Conservation (phyloP, 148 eudicot species). For the Dianthus caryophyllus region DNA sequence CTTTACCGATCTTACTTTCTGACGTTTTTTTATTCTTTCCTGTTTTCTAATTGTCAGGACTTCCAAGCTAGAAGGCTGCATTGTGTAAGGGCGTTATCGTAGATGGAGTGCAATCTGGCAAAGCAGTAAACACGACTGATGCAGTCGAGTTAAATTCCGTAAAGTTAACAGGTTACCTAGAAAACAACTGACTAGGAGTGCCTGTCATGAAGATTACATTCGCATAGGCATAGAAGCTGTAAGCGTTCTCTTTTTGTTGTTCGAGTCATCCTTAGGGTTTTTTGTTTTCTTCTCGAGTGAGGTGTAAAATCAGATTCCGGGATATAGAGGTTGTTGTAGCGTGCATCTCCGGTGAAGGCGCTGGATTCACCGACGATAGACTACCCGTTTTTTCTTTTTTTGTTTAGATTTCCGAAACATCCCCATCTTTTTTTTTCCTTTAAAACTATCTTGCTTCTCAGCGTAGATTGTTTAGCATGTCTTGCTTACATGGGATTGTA, state of each 20-base stretch:
- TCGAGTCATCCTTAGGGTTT: slow-evolving; percentile 16
- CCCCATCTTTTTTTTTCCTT: neutral
- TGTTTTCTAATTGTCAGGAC: slow-evolving; percentile 24
- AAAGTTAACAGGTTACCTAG: slow-evolving; percentile 29
- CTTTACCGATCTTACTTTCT: neutral
- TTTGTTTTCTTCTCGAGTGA: slow-evolving; percentile 30
- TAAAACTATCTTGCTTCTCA: neutral
- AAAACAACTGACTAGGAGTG: slow-evolving; percentile 26
- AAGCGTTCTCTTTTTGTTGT: slow-evolving; percentile 34
- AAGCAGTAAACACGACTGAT: slow-evolving; percentile 24
- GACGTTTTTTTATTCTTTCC: neutral
- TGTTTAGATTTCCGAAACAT: neutral
- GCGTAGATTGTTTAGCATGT: slow-evolving; percentile 17
- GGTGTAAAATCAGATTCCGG: slow-evolving; percentile 32
- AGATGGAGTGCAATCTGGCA: slow-evolving; percentile 30
- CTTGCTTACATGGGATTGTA: slow-evolving; percentile 20
- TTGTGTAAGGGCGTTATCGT: slow-evolving; percentile 21
- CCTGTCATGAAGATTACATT: slow-evolving; percentile 25
- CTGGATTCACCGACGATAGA: slow-evolving; percentile 25
- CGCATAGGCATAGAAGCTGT: slow-evolving; percentile 27
- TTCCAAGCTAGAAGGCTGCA: slow-evolving; percentile 33
- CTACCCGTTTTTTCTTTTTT: slow-evolving; percentile 14
- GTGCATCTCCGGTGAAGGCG: slow-evolving; percentile 22
- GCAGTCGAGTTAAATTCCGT: slow-evolving; percentile 27
- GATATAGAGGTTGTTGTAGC: slow-evolving; percentile 21